Base-by-base conservation (phyloP, 2,329 filamentous ascomycete genomes). In the Cercospora brassicicola region DNA sequence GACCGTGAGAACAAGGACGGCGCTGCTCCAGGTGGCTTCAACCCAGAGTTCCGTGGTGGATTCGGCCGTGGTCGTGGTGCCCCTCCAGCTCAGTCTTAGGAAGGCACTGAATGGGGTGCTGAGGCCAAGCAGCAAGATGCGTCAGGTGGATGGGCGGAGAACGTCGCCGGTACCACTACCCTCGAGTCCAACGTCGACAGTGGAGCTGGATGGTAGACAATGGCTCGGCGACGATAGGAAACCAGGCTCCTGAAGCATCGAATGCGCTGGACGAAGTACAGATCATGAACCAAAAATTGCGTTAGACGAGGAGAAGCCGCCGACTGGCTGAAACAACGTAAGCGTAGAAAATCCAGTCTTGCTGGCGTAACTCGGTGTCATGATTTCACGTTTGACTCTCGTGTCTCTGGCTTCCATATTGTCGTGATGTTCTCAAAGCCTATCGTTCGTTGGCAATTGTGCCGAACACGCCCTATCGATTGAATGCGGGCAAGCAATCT, bases 1-100 rank as follows among this genome's bases (percentile, higher is more conserved):
- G 81, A 90, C 82, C 95, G 96, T 89, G 93, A 96, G 87, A 81
- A 90, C 83, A 96, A 96, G 89, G 93, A 96, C 86, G 92, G 92
- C 79, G 71, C 71, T 70, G 92, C 93, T 82, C 91, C 93, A 80
- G 91, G 92, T 85, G 92, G 93, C 84, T 97, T 95, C 83, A 90
- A 91, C 85, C 93, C 93, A 81, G 89, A 91, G 83, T 97, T 97
- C 76, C 76, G 78, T 74, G 74, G 90, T 90, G 84, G 89, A 88
- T 84, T 77, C 71, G 73, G 64, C 42, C 65, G 68, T 70, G 93
- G 93, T 82, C 92, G 93, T 89, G 89, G 84, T 79, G 87, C 91
- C 84, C 88, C 78, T 65, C 75, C 76, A 71, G 67, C 74, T 65
- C 66, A 71, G 66, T 76, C 91, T 77, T 78, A 78, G 74, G 73